Evolutionary conservation across 225 moss, liverwort and hornwort species (phyloP), one percentile per base, ranked within the genome.

Genomic region (Physcomitrium patens): DNA sequence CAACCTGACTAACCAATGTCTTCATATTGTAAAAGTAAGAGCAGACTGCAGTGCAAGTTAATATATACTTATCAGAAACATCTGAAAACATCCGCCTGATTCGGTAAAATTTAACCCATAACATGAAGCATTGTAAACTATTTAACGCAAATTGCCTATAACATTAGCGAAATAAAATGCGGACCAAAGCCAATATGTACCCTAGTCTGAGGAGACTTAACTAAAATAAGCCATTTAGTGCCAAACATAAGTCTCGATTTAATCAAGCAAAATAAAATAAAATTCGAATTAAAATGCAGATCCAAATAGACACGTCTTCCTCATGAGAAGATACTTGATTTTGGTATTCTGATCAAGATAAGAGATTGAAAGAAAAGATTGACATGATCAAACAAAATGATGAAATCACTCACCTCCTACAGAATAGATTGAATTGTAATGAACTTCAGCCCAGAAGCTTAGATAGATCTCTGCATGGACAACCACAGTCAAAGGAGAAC

Each of bases 361-460:
- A 70, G 7, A 43, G 54, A 13, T 28, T 70, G 49, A 66, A 75
- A 12, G 45, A 74, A 12, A 20, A 67, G 23, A 56, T 26, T 10
- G 64, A 68, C 43, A 70, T 6, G 47, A 61, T 0, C 52, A 10
- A 49, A 67, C 52, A 71, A 6, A 46, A 43, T 49, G 51, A 57
- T 57, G 70, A 14, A 54, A 74, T 41, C 48, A 67, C 85, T 82
- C 73, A 85, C 88, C 78, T 6, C 80, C 85, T 66, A 76, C 44
- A 51, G 88, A 85, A 76, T 80, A 85, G 67, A 88, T 88, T 55
- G 88, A 88, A 73, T 88, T 88, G 75, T 88, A 88, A 76, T 85
- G 88, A 11, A 88, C 78, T 72, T 88, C 88, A 73, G 88, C 85
- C 88, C 88, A 88, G 68, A 88, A 88, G 78, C 88, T 88, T 27